Evolutionary conservation across 2,329 filamentous ascomycete species (phyloP), one percentile per base, ranked within the genome.

Genomic region (Leptosphaerulina australis): DNA sequence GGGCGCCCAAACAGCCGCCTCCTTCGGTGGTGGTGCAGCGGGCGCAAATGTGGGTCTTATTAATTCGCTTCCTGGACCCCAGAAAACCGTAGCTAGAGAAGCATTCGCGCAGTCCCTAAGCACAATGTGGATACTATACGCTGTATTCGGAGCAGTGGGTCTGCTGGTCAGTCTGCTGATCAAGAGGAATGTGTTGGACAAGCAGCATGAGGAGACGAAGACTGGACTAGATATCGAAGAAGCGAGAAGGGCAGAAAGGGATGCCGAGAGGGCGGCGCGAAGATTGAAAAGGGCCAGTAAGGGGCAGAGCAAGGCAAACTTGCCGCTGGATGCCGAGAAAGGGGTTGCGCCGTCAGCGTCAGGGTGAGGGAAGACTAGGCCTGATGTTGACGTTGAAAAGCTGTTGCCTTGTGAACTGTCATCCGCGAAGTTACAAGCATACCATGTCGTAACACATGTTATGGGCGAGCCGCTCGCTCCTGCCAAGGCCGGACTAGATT

Each of bases 11-110:
- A 72, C 79, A 1, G 83, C 83, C 0, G 59, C 68, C 3, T 63
- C 76, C 18, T 78, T 90, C 5, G 79, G 82, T 3, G 85, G 85
- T n/a, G 74, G 76, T 56, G 78, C 80, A 48, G 83, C 87, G 26
- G 80, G 83, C 11, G 80, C 87, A 15, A 85, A 82, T 62, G 82
- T 86, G 1, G 76, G 79, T 15, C 63, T 83, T 8, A 81, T 89
- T 15, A 74, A 78, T n/a, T 57, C 64, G 0, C 73, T 90, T 6
- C 76, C 77, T 0, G 71, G 75, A 0, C 68, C 70, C 2, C 74
- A 83, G 38, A 79, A 75, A 58, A 50, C 35, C 1, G 61, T 76
- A 7, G 77, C 77, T 0, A 65, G 75, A 15, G 55, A 59, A 4
- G 76, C 76, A 0, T 80, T 79, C 52, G 71, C 77, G 4, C 62